phyloP scores from a whole-genome alignment of 441 rosid genomes.

The Eutrema salsugineum region DNA sequence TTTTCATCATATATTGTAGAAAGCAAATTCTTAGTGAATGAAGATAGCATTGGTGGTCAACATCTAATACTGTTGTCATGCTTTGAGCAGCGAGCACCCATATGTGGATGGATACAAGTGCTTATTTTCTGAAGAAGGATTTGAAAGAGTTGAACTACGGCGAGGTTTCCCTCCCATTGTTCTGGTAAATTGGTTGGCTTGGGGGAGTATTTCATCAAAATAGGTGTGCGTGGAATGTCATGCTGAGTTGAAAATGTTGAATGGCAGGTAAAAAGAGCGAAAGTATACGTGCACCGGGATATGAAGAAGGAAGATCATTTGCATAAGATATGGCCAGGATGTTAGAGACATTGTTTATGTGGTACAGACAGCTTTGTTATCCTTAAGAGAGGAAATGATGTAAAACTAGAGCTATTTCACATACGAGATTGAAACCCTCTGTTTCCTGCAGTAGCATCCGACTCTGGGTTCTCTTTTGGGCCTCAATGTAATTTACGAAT shows the following conservation, averaged over 20 bases:
- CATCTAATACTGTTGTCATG: slow-evolving; percentile 19
- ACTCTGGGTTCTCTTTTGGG: neutral
- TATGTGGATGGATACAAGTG: slow-evolving; percentile 67
- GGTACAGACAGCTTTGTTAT: neutral
- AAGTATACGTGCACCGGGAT: slow-evolving; percentile 51
- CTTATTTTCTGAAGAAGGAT: slow-evolving; percentile 57
- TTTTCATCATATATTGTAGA: slow-evolving; percentile 21
- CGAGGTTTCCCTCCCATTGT: slow-evolving; percentile 51
- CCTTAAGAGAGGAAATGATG: neutral
- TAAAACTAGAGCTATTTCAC: neutral
- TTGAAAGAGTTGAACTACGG: slow-evolving; percentile 56
- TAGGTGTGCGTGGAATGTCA: neutral
- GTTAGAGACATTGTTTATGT: slow-evolving; percentile 24
- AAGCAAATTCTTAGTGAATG: neutral
- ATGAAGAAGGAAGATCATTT: slow-evolving; percentile 29
- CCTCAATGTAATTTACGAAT: neutral
- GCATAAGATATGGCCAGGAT: slow-evolving; percentile 47
- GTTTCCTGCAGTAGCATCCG: neutral
- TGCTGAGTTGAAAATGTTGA: slow-evolving; percentile 18
- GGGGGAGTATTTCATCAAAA: neutral
- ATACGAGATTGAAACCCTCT: neutral
- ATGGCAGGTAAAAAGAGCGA: slow-evolving; percentile 52
- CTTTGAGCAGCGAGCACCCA: slow-evolving; percentile 49
- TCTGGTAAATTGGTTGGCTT: slow-evolving; percentile 43
- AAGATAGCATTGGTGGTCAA: neutral